Conservation (phyloP, 2,329 filamentous ascomycete genomes). For the Zymoseptoria ardabiliae region DNA sequence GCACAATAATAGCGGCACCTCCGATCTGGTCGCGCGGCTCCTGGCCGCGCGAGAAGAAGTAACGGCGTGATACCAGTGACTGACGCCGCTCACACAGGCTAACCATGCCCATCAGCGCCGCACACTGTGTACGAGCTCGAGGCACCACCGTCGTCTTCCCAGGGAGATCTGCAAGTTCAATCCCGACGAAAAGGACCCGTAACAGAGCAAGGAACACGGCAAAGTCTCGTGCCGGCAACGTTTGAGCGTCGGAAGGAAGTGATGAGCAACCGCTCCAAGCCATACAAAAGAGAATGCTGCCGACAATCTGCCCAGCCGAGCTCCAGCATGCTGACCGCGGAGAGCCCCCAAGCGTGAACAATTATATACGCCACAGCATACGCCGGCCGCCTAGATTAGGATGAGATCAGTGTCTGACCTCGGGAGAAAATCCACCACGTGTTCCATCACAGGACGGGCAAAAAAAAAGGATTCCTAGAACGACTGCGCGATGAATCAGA, state of each 20-base stretch:
- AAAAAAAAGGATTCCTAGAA: slow-evolving; percentile 14
- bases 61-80: slow-evolving; percentile 13
- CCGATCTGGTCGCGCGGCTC: slow-evolving; percentile 12
- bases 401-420: slow-evolving; percentile 7
- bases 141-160: slow-evolving; percentile 7
- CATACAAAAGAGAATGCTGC: slow-evolving; percentile 2
- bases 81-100: slow-evolving; percentile 6
- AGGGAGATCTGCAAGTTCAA: slow-evolving; percentile 7
- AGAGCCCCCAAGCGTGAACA: slow-evolving; percentile 1
- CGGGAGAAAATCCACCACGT: slow-evolving; percentile 6
- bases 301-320: slow-evolving; percentile 6
- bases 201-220: slow-evolving; percentile 7
- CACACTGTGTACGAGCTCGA: slow-evolving; percentile 3
- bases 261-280: slow-evolving; percentile 6
- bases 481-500: slow-evolving; percentile 20
- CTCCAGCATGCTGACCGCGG: slow-evolving; percentile 4
- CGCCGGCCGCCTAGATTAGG: slow-evolving; percentile 3
- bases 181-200: slow-evolving; percentile 2
- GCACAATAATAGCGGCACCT: slow-evolving; percentile 10
- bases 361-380: slow-evolving; percentile 5
- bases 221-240: slow-evolving; percentile 5
- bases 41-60: slow-evolving; percentile 10
- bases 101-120: slow-evolving; percentile 5
- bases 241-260: slow-evolving; percentile 7
- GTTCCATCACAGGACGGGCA: slow-evolving; percentile 1